Evolutionary conservation across 306 rosid species (phyloP).

Genomic region (Acacia confusa): DNA sequence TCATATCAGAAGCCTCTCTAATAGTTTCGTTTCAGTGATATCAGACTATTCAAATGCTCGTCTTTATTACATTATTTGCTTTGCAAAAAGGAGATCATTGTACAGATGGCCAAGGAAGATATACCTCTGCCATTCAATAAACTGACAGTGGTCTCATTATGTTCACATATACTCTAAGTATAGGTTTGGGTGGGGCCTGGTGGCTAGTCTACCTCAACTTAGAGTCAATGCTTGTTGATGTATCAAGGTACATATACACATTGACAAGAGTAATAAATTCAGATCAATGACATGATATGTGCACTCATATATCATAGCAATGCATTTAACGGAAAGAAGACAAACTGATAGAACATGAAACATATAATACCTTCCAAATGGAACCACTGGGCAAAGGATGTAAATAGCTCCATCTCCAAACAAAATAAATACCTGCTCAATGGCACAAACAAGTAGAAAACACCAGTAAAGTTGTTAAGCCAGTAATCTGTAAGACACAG

Average conservation of each 20-base stretch:
- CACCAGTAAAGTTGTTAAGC: slow-evolving; percentile 11
- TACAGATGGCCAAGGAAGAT: background rate
- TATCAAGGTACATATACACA: background rate
- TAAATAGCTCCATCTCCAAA: slow-evolving; percentile 81
- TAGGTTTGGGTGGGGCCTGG: background rate
- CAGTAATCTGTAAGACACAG: slow-evolving; percentile 10
- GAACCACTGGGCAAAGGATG: slow-evolving; percentile 87
- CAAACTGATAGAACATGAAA: slow-evolving; percentile 17
- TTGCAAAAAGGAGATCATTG: background rate
- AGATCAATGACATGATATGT: background rate
- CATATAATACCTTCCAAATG: slow-evolving; percentile 84
- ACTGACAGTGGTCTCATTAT: background rate
- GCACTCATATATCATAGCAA: background rate
- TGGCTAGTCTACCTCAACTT: background rate
- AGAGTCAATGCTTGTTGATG: background rate
- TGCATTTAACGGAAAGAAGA: background rate
- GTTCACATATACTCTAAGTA: background rate
- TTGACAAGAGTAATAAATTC: background rate
- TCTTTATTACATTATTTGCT: background rate
- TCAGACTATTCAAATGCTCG: background rate
- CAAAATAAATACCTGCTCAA: slow-evolving; percentile 80
- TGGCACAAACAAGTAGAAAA: slow-evolving; percentile 12
- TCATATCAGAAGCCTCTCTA: background rate
- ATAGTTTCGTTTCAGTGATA: background rate
- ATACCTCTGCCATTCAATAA: background rate